These are phyloP conservation scores for Borealophlyctis nickersoniae DNA, from an alignment of 192 early-diverging fungal species.

Conservation along the genomic window DNA sequence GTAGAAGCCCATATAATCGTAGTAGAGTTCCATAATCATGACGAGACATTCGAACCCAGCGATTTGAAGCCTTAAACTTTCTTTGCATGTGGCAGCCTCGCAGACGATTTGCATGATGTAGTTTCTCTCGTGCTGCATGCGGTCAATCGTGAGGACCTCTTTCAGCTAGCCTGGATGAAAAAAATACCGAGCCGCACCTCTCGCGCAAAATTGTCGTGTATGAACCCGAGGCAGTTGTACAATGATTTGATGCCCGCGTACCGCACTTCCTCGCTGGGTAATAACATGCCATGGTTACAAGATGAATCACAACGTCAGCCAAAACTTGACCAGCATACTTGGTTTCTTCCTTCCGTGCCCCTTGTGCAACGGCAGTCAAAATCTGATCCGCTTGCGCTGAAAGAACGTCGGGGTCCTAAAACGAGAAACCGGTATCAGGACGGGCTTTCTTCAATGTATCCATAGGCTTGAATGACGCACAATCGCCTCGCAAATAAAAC, in stretches of 20 bases:
- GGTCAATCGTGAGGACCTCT: neutral
- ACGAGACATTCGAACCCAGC: conserved; percentile 95
- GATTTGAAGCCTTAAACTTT: conserved; percentile 71
- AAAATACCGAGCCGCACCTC: conserved; percentile 51
- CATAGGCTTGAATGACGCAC: conserved; percentile 41
- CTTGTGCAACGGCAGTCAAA: conserved; percentile 91
- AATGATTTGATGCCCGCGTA: conserved; percentile 86
- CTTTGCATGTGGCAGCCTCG: conserved; percentile 75
- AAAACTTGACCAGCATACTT: conserved; percentile 49
- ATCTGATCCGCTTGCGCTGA: conserved; percentile 82
- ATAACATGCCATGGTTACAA: too few relatives aligned
- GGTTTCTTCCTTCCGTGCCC: conserved; percentile 90
- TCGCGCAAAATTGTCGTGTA: conserved; percentile 87
- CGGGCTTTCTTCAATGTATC: neutral
- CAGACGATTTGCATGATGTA: conserved; percentile 99
- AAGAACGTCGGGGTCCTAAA: conserved; percentile 75
- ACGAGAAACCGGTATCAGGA: neutral
- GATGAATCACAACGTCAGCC: too few relatives aligned
- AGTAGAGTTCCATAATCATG: conserved; percentile 95
- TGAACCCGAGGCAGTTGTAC: conserved; percentile 94
- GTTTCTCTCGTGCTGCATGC: conserved; percentile 79
- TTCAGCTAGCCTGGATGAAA: conserved; percentile 5
- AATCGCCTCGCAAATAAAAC: conserved; percentile 89
- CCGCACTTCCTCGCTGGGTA: conserved; percentile 73
- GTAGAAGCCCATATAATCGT: conserved; percentile 93